Base-by-base conservation (phyloP, 1,284 basidiomycete species). In the Ceratobasidium sp. region DNA sequence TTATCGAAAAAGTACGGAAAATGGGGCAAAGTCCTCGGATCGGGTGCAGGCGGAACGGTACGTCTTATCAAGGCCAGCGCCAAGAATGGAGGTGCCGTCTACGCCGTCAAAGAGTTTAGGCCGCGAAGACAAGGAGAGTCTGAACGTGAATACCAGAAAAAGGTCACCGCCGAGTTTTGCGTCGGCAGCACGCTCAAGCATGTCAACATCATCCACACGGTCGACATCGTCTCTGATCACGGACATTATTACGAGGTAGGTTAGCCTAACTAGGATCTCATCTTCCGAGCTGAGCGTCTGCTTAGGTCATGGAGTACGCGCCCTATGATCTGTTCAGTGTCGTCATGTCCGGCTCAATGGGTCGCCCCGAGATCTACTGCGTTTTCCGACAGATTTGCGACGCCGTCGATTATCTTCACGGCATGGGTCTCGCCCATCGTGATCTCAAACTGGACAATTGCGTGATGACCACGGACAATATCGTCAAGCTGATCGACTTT, bases 401-500 rank as follows among this genome's bases (percentile, higher is more conserved):
- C 82, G 98, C 98, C 75, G 97, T 99, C 80, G 94, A 98, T 84
- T 99, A 99, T 83, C 91, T 99, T 75, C 98, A 99, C 85, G 92
- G 93, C 78, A 93, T 99, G 87, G 98, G 98, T 51, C 91, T 99
- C 42, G 98, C 98, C 1, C 98, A 99, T 83, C 94, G 98, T 51
- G 98, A 99, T 85, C 90, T 99, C 84, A 99, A 99, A 85, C 92
- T 99, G 79, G 98, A 99, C 87, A 99, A 99, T 84, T 99, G 98
- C 84, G 98, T 99, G 85, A 98, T 99, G 95, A 98, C 95, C 35
- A 87, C 88, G 2, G 89, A 92, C 82, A 97, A 98, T 83, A 91
- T 98, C 80, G 94, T 99, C 87, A 99, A 99, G 85, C 90, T 99
- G 79, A 99, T 99, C 85, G 98, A 99, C 85, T 99, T 99, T 85